Evolutionary conservation across 176 grass and related monocot genomes (phyloP).

Genomic region (Aegilops sharonensis): DNA sequence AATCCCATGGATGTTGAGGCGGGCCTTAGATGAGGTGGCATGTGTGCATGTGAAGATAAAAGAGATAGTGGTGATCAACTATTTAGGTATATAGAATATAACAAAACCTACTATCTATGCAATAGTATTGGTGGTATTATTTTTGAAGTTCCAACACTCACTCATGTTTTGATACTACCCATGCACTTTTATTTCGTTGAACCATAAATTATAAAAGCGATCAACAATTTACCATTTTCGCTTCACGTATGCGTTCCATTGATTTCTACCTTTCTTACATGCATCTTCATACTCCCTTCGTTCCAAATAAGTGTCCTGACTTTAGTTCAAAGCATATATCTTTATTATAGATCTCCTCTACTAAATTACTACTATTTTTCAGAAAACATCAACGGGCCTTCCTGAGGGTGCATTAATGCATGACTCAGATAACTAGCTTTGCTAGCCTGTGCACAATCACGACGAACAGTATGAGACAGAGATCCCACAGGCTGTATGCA

Average conservation of each 20-base stretch:
- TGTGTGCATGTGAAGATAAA: too few relatives aligned
- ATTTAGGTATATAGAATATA: too few relatives aligned
- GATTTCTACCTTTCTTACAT: neutral
- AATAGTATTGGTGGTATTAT: neutral
- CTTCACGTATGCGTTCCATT: neutral
- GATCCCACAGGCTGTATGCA: constrained; percentile 28
- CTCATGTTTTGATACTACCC: neutral
- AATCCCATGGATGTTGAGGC: too few relatives aligned
- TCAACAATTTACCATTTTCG: neutral
- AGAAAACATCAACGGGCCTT: neutral
- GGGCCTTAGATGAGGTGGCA: too few relatives aligned
- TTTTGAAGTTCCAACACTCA: neutral
- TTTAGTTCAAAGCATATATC: neutral
- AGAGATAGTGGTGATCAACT: too few relatives aligned
- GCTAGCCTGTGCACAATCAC: constrained; percentile 36
- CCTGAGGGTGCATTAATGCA: neutral
- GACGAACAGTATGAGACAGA: constrained; percentile 13
- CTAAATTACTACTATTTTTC: neutral
- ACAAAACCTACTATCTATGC: neutral
- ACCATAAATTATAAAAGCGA: neutral
- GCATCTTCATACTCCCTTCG: neutral
- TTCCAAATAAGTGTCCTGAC: too few relatives aligned
- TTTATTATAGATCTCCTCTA: neutral
- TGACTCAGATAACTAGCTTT: neutral
- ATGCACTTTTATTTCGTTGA: too few relatives aligned